These are phyloP conservation scores for Aureobasidium pullulans DNA, from an alignment of 2,329 filamentous ascomycete species.

Conservation along the genomic window DNA sequence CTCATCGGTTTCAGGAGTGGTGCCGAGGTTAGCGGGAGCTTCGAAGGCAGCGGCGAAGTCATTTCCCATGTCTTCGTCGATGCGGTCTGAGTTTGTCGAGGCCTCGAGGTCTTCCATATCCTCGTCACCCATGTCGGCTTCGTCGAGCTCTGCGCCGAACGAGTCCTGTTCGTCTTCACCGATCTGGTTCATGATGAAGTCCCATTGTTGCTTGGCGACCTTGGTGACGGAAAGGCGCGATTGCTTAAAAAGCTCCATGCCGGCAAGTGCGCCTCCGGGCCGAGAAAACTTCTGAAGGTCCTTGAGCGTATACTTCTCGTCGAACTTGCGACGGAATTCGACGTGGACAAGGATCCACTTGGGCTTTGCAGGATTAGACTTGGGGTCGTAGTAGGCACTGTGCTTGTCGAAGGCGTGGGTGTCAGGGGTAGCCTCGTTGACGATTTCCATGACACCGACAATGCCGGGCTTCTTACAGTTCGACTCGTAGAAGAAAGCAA, in stretches of 20 bases:
- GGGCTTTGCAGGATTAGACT: conserved; percentile 54
- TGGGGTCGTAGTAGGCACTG: conserved; percentile 76
- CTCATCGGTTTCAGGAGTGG: not conserved
- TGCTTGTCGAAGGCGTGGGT: conserved; percentile 62
- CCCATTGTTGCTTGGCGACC: conserved; percentile 59
- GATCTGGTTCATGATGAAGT: conserved; percentile 45
- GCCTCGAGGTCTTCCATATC: not conserved
- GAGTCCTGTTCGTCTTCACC: conserved; percentile 21
- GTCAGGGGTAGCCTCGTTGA: conserved; percentile 74
- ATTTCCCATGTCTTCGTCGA: not conserved
- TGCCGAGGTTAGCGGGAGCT: conserved; percentile 2
- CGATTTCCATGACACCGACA: conserved; percentile 59
- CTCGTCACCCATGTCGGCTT: not conserved
- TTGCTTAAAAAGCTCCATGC: conserved; percentile 76
- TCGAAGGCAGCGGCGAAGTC: conserved; percentile 15
- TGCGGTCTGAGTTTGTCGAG: not conserved
- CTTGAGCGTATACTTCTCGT: conserved; percentile 59
- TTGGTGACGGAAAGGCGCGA: conserved; percentile 73
- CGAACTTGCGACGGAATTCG: conserved; percentile 76
- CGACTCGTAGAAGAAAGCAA: conserved; percentile 95
- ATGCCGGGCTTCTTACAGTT: conserved; percentile 87
- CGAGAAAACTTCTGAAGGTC: conserved; percentile 57
- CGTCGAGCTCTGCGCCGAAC: not conserved
- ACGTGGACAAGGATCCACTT: conserved; percentile 91
- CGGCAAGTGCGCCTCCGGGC: conserved; percentile 44